Evolutionary conservation across 176 grass and related monocot genomes (phyloP), one percentile per base, ranked within the genome.

Genomic region (Aegilops tauschii): DNA sequence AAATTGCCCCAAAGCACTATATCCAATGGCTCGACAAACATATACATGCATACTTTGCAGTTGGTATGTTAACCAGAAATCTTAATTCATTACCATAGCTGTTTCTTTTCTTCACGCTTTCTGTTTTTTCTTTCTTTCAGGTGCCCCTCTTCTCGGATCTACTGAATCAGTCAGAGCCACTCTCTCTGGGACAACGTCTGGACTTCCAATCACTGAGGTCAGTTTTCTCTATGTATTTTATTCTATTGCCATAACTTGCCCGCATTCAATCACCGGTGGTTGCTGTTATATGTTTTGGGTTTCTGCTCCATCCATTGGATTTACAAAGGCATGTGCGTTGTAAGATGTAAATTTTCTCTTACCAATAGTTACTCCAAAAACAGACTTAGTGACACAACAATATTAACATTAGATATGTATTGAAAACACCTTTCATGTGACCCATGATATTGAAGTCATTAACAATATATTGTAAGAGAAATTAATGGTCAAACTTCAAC

Each of bases 11-110:
- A 36, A 98, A 94, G 75, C 84, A 92, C 69, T 94, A 98, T 31
- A 91, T 93, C 71, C 73, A 89, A 62, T 98, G 96, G 96, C 93
- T 98, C 56, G 96, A 94, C 34, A 86, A 95, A 56, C 96, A 95
- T 64, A 95, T 98, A 86, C 96, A 93, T 85, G 96, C 96, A 66
- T 95, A 98, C 79, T 98, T 98, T 84, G 93, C 93, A 77, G 96
- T 98, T 73, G 93, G 96, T 98, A 92, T 40, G 65, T 77, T 12
- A 82, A 67, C 75, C 7, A 47, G 77, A 34, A 87, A 78, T 84
- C 45, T 66, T 47, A 83, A 49, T 85, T 64, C 20, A 30, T 82
- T 37, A 61, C 42, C 23, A 70, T 86, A 17, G 50, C 6, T 86
- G 18, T 79, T 61, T 64, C 5, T 79, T 73, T 66, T 74, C 36